Evolutionary conservation across 2,329 filamentous ascomycete species (phyloP).

Genomic region (Aspergillus novofumigatus): DNA sequence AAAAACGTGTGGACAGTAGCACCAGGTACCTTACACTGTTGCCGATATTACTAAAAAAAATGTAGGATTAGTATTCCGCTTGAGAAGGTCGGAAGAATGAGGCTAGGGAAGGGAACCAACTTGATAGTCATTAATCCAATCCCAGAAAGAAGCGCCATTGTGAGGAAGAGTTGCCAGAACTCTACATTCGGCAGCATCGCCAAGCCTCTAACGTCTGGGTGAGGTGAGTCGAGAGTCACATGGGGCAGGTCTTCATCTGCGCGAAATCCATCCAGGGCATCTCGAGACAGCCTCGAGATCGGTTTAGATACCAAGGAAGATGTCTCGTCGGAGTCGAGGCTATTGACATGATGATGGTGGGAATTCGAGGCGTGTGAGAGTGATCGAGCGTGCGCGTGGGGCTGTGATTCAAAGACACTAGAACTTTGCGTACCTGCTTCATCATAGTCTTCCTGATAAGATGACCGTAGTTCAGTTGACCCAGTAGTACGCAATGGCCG

Average conservation of each 20-base stretch:
- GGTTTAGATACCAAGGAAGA: slow-evolving; percentile 73
- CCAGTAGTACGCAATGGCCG: slow-evolving; percentile 31
- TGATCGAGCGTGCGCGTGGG: slow-evolving; percentile 25
- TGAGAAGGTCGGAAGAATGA: neutral
- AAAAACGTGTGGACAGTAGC: neutral
- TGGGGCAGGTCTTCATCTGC: slow-evolving; percentile 52
- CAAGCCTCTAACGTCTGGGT: slow-evolving; percentile 86
- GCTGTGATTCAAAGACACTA: slow-evolving; percentile 26
- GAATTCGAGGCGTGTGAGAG: slow-evolving; percentile 26
- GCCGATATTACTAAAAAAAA: slow-evolving; percentile 73
- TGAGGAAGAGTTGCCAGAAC: slow-evolving; percentile 86
- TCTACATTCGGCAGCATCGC: slow-evolving; percentile 66
- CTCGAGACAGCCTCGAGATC: slow-evolving; percentile 50
- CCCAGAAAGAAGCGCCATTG: slow-evolving; percentile 87
- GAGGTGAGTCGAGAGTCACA: slow-evolving; percentile 65
- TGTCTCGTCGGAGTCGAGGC: slow-evolving; percentile 61
- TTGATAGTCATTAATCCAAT: slow-evolving; percentile 99
- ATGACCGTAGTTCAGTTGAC: slow-evolving; percentile 24
- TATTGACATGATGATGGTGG: slow-evolving; percentile 20
- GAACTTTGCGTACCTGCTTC: slow-evolving; percentile 37
- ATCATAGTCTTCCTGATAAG: slow-evolving; percentile 22
- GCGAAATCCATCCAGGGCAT: slow-evolving; percentile 35
- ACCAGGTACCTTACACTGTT: slow-evolving; percentile 58
- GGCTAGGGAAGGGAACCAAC: slow-evolving; percentile 42
- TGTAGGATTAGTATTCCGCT: slow-evolving; percentile 26